Evolutionary conservation across 176 grass and related monocot species (phyloP).

Genomic region (Oryza coarctata): DNA sequence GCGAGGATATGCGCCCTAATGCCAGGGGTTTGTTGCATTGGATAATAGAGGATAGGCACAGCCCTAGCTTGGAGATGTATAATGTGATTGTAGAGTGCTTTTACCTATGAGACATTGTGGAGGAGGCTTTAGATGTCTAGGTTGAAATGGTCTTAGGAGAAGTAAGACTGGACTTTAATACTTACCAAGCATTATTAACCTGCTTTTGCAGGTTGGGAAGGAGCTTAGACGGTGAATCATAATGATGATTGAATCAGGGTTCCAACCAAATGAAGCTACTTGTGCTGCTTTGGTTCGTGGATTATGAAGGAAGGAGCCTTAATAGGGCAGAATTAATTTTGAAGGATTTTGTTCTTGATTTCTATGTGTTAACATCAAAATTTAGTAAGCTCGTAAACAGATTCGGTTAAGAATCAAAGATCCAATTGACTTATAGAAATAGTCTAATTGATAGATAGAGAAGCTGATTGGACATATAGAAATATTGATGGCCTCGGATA

Average conservation of each 20-base stretch:
- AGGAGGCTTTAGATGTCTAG: conserved; percentile 67
- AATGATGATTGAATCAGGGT: conserved; percentile 53
- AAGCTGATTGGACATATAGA: too few species aligned
- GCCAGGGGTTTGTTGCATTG: conserved; percentile 69
- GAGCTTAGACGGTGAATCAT: conserved; percentile 50
- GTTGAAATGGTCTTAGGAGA: conserved; percentile 57
- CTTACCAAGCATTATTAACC: conserved; percentile 44
- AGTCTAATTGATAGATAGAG: too few species aligned
- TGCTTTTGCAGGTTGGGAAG: conserved; percentile 66
- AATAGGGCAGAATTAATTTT: conserved; percentile 62
- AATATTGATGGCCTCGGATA: too few species aligned
- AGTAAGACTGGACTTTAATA: conserved; percentile 54
- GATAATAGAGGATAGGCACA: conserved; percentile 65
- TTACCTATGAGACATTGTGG: conserved; percentile 49
- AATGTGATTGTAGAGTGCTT: conserved; percentile 65
- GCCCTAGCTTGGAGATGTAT: conserved; percentile 56
- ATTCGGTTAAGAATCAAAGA: too few species aligned
- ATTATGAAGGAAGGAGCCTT: conserved; percentile 63
- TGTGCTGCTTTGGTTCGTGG: conserved; percentile 75
- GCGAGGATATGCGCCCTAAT: conserved; percentile 60
- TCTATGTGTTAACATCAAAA: too few species aligned
- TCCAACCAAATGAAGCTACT: conserved; percentile 45
- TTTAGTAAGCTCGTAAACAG: too few species aligned
- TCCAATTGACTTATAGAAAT: too few species aligned
- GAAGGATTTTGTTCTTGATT: conserved; percentile 53